These are phyloP conservation scores for Rhynchospora tenuis DNA, from an alignment of 176 grass and related monocot genomes.

Conservation along the genomic window DNA sequence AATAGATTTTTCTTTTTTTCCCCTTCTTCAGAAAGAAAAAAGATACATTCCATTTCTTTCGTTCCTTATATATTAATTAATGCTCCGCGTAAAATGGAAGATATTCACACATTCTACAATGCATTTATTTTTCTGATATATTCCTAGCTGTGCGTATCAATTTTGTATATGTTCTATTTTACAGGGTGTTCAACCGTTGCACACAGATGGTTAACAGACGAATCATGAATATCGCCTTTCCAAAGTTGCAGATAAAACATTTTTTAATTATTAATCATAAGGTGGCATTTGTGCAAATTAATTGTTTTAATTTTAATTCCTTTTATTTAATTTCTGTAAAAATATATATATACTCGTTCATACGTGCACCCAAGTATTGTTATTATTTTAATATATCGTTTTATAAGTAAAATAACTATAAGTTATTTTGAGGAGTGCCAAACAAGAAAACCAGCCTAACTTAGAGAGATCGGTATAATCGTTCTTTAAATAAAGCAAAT, in stretches of 20 bases:
- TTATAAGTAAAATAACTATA: neutral
- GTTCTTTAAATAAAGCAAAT: neutral
- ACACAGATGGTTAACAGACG: neutral
- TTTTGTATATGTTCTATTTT: neutral
- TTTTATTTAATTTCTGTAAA: neutral
- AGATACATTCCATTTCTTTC: neutral
- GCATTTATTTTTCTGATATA: neutral
- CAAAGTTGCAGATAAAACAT: neutral
- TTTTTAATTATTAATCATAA: neutral
- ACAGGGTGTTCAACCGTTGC: neutral
- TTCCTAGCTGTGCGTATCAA: neutral
- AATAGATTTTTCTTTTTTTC: no score
- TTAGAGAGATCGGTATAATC: neutral
- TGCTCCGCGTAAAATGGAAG: neutral
- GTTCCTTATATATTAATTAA: neutral
- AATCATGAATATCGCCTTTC: neutral
- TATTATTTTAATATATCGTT: neutral
- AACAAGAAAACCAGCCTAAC: neutral
- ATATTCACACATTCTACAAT: neutral
- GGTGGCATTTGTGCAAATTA: neutral
- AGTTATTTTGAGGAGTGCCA: neutral
- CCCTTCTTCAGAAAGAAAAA: neutral
- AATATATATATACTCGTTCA: neutral
- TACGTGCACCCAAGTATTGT: neutral
- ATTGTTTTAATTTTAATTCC: neutral